A percentile compares a stretch with the other conserved stretches of the same genome.
Evolutionary conservation across 208 protist species (phyloP).

Genomic region (Trypanosoma mega): DNA sequence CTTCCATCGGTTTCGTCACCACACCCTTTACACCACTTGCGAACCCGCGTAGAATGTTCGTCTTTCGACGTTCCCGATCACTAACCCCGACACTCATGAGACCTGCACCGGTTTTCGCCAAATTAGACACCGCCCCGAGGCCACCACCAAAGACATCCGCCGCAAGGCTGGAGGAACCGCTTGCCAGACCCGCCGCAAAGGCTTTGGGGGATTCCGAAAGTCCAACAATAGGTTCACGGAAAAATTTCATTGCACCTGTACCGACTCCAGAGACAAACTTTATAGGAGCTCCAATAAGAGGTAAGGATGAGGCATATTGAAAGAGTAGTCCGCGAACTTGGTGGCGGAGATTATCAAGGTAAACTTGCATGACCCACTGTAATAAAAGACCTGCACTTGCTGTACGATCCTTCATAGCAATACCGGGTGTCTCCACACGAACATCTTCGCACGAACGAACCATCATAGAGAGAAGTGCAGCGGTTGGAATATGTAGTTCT

Average conservation of each 20-base stretch:
- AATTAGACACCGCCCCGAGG: slow-evolving; percentile 78
- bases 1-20: slow-evolving; percentile 81
- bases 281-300: slow-evolving; percentile 79
- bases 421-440: slow-evolving; percentile 59
- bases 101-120: slow-evolving; percentile 72
- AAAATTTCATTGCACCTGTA: slow-evolving; percentile 78
- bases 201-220: slow-evolving; percentile 71
- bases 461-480: slow-evolving; percentile 85
- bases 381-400: slow-evolving; percentile 58
- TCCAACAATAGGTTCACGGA: slow-evolving; percentile 75
- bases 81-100: slow-evolving; percentile 58
- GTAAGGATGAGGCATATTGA: slow-evolving; percentile 88
- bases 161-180: slow-evolving; percentile 64
- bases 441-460: slow-evolving; percentile 82
- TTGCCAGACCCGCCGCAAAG: slow-evolving; percentile 72
- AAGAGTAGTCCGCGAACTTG: slow-evolving; percentile 73
- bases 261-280: slow-evolving; percentile 78
- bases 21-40: slow-evolving; percentile 77
- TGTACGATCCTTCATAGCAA: slow-evolving; percentile 55
- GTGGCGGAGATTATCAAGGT: slow-evolving; percentile 59
- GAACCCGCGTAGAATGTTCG: slow-evolving; percentile 60
- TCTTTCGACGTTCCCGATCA: slow-evolving; percentile 48
- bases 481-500: slow-evolving; percentile 53
- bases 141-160: slow-evolving; percentile 69
- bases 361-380: slow-evolving; percentile 73